A percentile compares a stretch with the other conserved stretches of the same genome.
These are phyloP conservation scores for Farysia itapuensis DNA, from an alignment of 1,284 basidiomycete species.

Conservation along the genomic window DNA sequence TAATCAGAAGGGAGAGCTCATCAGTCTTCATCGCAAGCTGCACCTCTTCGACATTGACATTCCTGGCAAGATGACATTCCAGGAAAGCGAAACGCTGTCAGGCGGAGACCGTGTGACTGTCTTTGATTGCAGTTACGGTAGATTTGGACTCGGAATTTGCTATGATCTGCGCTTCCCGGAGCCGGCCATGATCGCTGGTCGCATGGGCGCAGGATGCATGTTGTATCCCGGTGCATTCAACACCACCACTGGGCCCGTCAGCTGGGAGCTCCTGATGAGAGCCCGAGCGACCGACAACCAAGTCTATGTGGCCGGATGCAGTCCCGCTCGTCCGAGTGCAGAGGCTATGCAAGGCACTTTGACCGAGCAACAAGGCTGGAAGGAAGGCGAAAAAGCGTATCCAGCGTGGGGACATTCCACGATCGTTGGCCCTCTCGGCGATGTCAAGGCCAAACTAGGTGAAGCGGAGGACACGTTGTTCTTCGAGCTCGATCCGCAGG, in stretches of 20 bases:
- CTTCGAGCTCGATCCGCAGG: constrained; percentile 44
- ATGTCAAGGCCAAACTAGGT: constrained; percentile 74
- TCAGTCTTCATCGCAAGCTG: constrained; percentile 87
- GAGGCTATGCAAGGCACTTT: constrained; percentile 53
- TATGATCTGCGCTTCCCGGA: constrained; percentile 83
- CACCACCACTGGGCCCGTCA: constrained; percentile 85
- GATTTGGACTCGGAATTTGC: constrained; percentile 87
- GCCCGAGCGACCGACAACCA: constrained; percentile 93
- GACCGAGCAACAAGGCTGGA: constrained; percentile 17
- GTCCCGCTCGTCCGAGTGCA: constrained; percentile 81
- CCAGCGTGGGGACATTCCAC: constrained; percentile 56
- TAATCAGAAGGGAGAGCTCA: constrained; percentile 79
- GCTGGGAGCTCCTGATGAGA: constrained; percentile 91
- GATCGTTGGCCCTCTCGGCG: constrained; percentile 66
- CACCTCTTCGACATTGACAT: constrained; percentile 99
- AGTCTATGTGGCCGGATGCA: constrained; percentile 91
- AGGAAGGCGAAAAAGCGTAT: constrained; percentile 47
- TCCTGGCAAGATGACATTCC: constrained; percentile 93
- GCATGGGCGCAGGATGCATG: constrained; percentile 81
- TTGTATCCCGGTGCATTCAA: constrained; percentile 68
- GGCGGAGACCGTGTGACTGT: constrained; percentile 76
- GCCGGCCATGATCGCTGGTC: constrained; percentile 84
- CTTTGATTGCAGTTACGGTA: constrained; percentile 91
- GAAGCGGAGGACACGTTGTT: constrained; percentile 77
- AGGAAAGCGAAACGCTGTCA: constrained; percentile 92